phyloP scores from a whole-genome alignment of 2,329 filamentous ascomycete genomes.

The Fusarium vanettenii region DNA sequence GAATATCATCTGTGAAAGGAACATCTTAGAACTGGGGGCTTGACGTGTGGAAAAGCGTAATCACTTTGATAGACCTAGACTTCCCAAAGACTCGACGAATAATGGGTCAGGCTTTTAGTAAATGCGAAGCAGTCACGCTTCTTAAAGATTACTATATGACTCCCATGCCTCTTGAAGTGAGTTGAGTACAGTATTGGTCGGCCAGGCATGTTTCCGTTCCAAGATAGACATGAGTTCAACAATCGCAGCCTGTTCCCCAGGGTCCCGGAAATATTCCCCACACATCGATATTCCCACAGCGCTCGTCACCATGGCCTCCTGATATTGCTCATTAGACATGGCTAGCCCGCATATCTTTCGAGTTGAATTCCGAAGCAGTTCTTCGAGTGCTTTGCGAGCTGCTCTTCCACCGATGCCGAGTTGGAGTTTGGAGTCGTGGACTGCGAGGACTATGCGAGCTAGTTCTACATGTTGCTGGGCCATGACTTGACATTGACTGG shows the following conservation, averaged over 20 bases:
- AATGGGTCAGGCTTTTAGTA: neutral
- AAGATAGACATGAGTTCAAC: conserved; percentile 11
- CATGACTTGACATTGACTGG: conserved; percentile 25
- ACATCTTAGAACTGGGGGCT: neutral
- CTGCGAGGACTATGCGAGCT: conserved; percentile 25
- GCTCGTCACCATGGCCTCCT: conserved; percentile 21
- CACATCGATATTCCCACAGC: conserved; percentile 31
- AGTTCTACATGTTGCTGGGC: conserved; percentile 27
- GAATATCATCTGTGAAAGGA: conserved; percentile 38
- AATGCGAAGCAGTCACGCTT: too few relatives aligned
- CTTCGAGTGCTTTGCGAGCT: conserved; percentile 19
- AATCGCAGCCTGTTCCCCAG: conserved; percentile 17
- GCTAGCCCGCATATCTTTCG: conserved; percentile 20
- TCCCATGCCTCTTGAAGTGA: neutral
- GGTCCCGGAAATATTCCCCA: conserved; percentile 27
- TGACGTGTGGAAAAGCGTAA: neutral
- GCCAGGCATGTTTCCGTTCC: conserved; percentile 29
- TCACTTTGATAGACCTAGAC: neutral
- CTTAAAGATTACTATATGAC: neutral
- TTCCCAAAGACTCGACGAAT: neutral
- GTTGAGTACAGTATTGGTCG: neutral
- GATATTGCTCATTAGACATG: conserved; percentile 4
- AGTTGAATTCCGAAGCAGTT: conserved; percentile 11
- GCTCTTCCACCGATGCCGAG: conserved; percentile 25
- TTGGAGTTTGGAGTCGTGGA: conserved; percentile 25